Conservation (phyloP, 169 alveolate genomes). For the Eimeria necatrix region DNA sequence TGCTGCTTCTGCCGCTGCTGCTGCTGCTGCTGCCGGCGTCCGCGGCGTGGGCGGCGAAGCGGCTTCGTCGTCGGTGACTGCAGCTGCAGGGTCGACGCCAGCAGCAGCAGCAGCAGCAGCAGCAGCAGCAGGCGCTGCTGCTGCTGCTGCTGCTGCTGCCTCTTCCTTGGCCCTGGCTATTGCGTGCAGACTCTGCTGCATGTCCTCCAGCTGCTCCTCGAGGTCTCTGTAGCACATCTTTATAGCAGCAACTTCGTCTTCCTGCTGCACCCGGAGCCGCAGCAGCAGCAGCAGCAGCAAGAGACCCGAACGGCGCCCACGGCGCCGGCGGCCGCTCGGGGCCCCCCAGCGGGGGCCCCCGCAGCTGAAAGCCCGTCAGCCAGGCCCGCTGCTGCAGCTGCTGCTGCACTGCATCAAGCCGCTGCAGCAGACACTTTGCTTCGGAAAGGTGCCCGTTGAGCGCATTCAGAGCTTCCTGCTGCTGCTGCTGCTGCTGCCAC, state of each 20-base stretch:
- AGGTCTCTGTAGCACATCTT: not conserved
- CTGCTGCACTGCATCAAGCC: conserved; percentile 36
- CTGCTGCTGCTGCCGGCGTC: too few species aligned
- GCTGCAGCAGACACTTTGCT: not conserved
- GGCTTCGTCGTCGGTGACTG: too few species aligned
- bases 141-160: conserved; percentile 29
- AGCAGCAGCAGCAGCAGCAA: not conserved
- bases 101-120: too few species aligned
- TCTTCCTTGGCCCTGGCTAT: conserved; percentile 8
- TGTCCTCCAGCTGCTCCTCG: conserved; percentile 26
- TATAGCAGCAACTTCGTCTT: conserved; percentile 13
- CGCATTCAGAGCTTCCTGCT: not conserved
- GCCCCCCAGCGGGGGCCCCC: not conserved
- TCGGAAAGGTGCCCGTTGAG: not conserved
- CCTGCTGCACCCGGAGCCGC: conserved; percentile 32
- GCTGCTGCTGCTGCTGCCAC: conserved; percentile 7
- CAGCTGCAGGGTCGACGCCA: too few species aligned
- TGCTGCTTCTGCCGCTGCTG: too few species aligned
- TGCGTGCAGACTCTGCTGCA: not conserved
- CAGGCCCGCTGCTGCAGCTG: conserved; percentile 29
- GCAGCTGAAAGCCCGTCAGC: conserved; percentile 10
- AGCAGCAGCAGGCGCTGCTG: not conserved
- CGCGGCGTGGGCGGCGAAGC: too few species aligned
- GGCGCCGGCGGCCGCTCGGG: not conserved
- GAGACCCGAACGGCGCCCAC: not conserved